phyloP scores from a whole-genome alignment of 2,329 filamentous ascomycete genomes.

The Parascedosporium putredinis region DNA sequence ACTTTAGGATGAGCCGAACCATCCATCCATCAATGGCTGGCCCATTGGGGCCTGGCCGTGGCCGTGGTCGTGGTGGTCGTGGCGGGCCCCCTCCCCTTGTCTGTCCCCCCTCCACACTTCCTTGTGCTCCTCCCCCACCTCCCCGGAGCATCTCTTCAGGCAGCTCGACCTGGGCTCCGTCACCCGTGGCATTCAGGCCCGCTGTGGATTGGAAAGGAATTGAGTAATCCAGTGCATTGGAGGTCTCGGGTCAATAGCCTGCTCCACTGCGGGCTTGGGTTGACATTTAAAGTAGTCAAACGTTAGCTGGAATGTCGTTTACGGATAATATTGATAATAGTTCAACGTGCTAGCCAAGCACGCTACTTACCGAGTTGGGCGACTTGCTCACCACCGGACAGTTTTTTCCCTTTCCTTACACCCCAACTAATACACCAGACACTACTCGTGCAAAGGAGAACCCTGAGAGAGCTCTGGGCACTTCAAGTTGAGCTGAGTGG shows the following conservation, averaged over 20 bases:
- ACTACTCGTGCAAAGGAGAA: no score
- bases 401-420: not conserved
- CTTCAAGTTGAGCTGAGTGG: not conserved
- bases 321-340: not conserved
- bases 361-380: not conserved
- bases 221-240: not conserved
- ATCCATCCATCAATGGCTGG: no score
- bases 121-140: not conserved
- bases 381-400: not conserved
- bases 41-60: no score
- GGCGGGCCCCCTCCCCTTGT: no score
- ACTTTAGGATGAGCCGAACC: no score
- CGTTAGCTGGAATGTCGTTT: slow-evolving; percentile 1
- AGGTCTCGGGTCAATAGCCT: not conserved
- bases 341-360: not conserved
- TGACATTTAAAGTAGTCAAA: not conserved
- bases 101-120: not conserved
- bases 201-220: not conserved
- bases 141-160: not conserved
- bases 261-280: not conserved
- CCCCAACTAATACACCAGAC: no score
- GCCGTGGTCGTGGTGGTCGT: no score
- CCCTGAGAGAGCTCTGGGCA: no score
- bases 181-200: not conserved
- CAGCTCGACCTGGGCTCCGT: not conserved